Evolutionary conservation across 306 rosid genomes (phyloP).

Genomic region (Lotus japonicus): DNA sequence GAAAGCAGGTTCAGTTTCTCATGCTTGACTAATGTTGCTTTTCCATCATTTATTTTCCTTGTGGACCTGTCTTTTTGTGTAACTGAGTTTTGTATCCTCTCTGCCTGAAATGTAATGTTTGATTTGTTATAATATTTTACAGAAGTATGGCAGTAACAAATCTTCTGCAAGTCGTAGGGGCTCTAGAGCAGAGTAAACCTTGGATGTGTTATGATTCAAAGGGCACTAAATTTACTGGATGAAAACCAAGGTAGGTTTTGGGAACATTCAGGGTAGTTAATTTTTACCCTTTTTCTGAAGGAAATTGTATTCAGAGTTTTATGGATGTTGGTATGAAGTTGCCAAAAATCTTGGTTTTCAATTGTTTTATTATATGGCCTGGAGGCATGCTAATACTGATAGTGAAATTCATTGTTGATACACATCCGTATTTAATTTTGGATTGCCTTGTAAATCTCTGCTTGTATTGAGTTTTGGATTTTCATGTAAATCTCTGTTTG

Average conservation of each 20-base stretch:
- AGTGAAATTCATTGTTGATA: slow-evolving; percentile 27
- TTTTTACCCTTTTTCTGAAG: neutral
- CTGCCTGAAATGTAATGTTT: neutral
- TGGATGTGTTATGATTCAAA: slow-evolving; percentile 4
- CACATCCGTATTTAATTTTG: slow-evolving; percentile 18
- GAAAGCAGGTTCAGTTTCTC: too few species aligned
- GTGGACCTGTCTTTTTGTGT: too few species aligned
- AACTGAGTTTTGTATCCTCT: neutral
- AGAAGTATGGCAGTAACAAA: slow-evolving; percentile 46
- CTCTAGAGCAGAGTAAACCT: slow-evolving; percentile 38
- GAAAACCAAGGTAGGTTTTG: slow-evolving; percentile 20
- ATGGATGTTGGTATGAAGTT: slow-evolving; percentile 31
- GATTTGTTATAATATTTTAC: slow-evolving; percentile 7
- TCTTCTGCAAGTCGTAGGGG: slow-evolving; percentile 39
- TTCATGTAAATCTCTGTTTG: slow-evolving; percentile 10
- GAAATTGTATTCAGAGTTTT: slow-evolving; percentile 16
- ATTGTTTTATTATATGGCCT: neutral
- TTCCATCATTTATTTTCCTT: too few species aligned
- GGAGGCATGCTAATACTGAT: slow-evolving; percentile 18
- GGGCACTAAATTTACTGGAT: slow-evolving; percentile 16
- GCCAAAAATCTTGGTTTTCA: slow-evolving; percentile 25
- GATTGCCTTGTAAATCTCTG: slow-evolving; percentile 19
- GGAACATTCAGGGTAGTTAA: slow-evolving; percentile 36
- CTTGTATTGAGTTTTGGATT: slow-evolving; percentile 18
- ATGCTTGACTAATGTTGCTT: too few species aligned